Conservation (phyloP, 2,329 filamentous ascomycete genomes). For the Proliferodiscus dingleyae region DNA sequence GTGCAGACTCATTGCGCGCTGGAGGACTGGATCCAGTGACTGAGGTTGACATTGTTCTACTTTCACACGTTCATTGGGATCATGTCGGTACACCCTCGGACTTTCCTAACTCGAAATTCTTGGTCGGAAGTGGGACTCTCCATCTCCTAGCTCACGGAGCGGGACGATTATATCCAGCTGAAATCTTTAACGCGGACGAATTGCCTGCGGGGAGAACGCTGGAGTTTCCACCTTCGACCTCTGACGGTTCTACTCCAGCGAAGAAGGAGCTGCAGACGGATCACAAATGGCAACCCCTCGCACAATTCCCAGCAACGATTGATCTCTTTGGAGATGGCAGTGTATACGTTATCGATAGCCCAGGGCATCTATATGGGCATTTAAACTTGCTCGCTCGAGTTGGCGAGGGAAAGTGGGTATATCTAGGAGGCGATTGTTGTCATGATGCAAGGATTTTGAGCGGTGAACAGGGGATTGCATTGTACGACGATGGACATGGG, state of each 20-base stretch:
- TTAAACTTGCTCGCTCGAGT: constrained; percentile 44
- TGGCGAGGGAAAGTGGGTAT: constrained; percentile 38
- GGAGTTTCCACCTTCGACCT: constrained; percentile 35
- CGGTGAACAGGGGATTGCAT: constrained; percentile 47
- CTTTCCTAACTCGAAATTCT: constrained; percentile 43
- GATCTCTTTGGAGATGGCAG: constrained; percentile 44
- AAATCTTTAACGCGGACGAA: constrained; percentile 40
- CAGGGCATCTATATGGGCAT: constrained; percentile 48
- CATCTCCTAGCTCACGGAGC: constrained; percentile 33
- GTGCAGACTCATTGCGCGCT: constrained; percentile 34
- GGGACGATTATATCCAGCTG: constrained; percentile 30
- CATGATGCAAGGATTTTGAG: constrained; percentile 47
- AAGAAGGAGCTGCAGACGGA: constrained; percentile 20
- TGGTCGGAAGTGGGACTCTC: constrained; percentile 45
- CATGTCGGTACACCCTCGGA: constrained; percentile 52
- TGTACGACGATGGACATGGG: constrained; percentile 43
- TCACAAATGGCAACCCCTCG: constrained; percentile 38
- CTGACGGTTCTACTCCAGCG: neutral
- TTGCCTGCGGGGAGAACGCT: constrained; percentile 37
- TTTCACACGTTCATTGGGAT: constrained; percentile 54
- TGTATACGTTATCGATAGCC: constrained; percentile 44
- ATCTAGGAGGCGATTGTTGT: constrained; percentile 49
- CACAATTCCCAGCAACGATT: constrained; percentile 39
- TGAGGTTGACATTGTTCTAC: constrained; percentile 28
- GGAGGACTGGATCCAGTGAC: constrained; percentile 31